Base-by-base conservation (phyloP, 768 basidiomycete species). In the Lepiota brunneoincarnata region DNA sequence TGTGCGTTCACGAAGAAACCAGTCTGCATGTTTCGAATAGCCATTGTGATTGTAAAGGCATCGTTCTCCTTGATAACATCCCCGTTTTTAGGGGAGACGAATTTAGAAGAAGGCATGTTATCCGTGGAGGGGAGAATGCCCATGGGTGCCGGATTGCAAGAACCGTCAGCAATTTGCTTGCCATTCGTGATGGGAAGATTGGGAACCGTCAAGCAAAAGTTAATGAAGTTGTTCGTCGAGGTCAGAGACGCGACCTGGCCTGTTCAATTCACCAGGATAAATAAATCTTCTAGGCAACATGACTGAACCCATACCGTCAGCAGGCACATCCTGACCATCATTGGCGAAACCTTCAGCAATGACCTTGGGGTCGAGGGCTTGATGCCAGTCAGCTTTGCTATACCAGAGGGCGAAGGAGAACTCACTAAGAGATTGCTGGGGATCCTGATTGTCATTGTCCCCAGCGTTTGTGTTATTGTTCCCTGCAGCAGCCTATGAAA, bases 191-290 rank as follows among this genome's bases (percentile, higher is more conserved):
- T 70, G 12, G 79, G 77, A 38, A 76, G 67, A 54, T 77, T 67
- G 49, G 76, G 71, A 4, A 71, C 69, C n/a, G 73, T 76, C 50
- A 73, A 63, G 62, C 81, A 84, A 62, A 77, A 78, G 72, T 82
- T 81, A 72, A 81, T 79, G 64, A 82, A 87, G 72, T 86, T 86
- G 71, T 87, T 84, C 21, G 68, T 70, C 21, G 80, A 81, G 1
- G 81, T 80, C 44, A 77, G 64, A 2, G 80, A 83, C 9, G 79
- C 73, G 55, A 78, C 77, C 65, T 82, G 80, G 40, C 80, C 80
- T 63, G 38, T 15, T n/a, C 5, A 42, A 28, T 6, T 10, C 31
- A 12, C 76, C 75, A 9, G 72, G 57, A 62, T 75, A 75, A 65
- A 81, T 79, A 14, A 70, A 70, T 43, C 4, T 34, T 10, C 14